Percentiles rank a stretch among this genome's conserved stretches.
Evolutionary conservation across 225 moss, liverwort and hornwort genomes (phyloP).

Genomic region (Marchantia polymorpha): DNA sequence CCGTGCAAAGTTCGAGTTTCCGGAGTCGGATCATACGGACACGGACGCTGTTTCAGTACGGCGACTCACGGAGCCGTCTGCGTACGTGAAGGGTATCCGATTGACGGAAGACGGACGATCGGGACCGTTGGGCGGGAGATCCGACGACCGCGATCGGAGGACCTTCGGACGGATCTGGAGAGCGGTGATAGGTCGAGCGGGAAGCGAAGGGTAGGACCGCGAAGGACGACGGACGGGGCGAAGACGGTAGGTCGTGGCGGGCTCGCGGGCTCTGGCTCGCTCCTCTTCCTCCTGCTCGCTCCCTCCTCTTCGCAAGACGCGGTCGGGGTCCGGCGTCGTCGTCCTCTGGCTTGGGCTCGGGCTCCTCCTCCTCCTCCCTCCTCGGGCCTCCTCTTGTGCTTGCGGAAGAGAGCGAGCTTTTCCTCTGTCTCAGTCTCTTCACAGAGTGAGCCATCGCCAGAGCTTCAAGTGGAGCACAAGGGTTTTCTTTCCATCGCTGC

Average conservation of each 20-base stretch:
- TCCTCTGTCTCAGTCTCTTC: constrained; percentile 13
- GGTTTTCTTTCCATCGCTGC: constrained; percentile 26
- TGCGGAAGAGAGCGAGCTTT: constrained; percentile 1
- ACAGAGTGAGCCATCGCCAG: constrained; percentile 3
- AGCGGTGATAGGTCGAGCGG: neutral
- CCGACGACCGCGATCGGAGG: neutral
- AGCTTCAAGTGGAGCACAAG: constrained; percentile 24
- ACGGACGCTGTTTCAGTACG: neutral
- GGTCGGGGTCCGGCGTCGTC: neutral
- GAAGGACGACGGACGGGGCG: neutral
- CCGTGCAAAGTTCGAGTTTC: neutral
- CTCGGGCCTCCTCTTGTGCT: neutral
- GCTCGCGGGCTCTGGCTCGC: too few species aligned
- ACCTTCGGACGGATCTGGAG: neutral
- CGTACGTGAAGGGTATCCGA: neutral
- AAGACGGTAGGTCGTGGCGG: neutral
- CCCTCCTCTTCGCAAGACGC: neutral
- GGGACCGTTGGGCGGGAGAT: neutral
- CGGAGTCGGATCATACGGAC: neutral
- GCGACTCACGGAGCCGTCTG: neutral
- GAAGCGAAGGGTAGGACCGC: constrained; percentile 4
- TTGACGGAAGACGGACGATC: neutral
- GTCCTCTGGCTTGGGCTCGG: neutral
- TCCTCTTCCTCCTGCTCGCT: too few species aligned
- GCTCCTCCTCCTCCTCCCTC: neutral